Conservation (phyloP, 2,329 filamentous ascomycete species). For the Neofusicoccum cordaticola region DNA sequence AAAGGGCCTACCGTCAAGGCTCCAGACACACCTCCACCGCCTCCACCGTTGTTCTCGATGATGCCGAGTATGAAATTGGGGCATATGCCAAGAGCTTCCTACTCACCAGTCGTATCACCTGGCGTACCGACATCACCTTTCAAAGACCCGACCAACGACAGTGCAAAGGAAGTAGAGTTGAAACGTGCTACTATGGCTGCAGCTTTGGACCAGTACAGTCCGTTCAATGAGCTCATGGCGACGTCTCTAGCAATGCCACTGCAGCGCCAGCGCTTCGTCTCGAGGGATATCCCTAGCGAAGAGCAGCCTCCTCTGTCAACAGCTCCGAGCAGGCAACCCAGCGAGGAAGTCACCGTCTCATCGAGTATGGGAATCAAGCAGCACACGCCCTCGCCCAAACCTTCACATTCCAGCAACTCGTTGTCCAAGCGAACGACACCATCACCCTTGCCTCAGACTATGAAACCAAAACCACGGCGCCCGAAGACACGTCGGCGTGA, state of each 20-base stretch:
- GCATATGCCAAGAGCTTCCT: background rate
- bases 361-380: no score
- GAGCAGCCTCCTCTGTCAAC: no score
- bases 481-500: background rate
- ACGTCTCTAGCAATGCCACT: no score
- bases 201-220: no score
- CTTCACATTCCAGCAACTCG: background rate
- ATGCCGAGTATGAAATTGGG: background rate
- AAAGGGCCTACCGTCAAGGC: background rate
- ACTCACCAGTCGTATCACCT: background rate
- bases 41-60: conserved; percentile 4
- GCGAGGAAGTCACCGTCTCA: no score
- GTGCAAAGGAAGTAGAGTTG: background rate
- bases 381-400: background rate
- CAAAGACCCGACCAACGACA: background rate
- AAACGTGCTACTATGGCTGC: background rate
- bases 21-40: conserved; percentile 1
- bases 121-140: background rate
- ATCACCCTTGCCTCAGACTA: background rate
- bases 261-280: no score
- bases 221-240: no score
- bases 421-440: no score
- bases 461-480: background rate
- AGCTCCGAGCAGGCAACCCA: no score
- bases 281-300: no score